These are phyloP conservation scores for Sporothrix brunneoviolacea DNA, from an alignment of 2,329 filamentous ascomycete genomes.

Conservation along the genomic window DNA sequence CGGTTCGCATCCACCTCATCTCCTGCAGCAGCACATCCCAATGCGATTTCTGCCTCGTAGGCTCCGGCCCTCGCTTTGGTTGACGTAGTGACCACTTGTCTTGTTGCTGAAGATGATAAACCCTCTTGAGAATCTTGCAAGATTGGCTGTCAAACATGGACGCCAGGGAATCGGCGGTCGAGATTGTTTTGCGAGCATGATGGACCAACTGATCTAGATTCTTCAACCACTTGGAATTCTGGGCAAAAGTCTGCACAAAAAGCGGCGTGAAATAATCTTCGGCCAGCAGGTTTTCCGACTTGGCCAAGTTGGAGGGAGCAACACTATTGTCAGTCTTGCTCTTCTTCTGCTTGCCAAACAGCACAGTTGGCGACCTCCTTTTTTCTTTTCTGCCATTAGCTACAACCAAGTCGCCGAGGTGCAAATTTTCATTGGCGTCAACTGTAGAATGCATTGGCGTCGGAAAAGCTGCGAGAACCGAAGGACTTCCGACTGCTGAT, in stretches of 20 bases:
- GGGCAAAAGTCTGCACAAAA: conserved; percentile 52
- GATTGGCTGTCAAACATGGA: conserved; percentile 82
- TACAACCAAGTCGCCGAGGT: conserved; percentile 7
- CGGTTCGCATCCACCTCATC: conserved; percentile 97
- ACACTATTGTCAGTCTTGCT: neutral
- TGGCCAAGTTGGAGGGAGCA: conserved; percentile 45
- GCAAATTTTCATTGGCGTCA: conserved; percentile 12
- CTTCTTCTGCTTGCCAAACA: conserved; percentile 42
- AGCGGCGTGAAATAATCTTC: conserved; percentile 60
- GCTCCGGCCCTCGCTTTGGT: conserved; percentile 76
- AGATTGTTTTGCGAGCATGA: conserved; percentile 82
- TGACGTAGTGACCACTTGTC: conserved; percentile 92
- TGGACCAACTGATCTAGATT: conserved; percentile 65
- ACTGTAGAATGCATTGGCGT: conserved; percentile 15
- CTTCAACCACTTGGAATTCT: conserved; percentile 53
- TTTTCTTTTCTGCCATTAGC: conserved; percentile 9
- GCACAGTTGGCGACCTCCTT: conserved; percentile 16
- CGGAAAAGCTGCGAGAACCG: conserved; percentile 7
- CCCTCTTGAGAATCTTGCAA: conserved; percentile 74
- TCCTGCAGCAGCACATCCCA: conserved; percentile 84
- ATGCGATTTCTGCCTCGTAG: conserved; percentile 67
- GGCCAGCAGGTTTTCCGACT: conserved; percentile 38
- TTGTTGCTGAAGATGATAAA: conserved; percentile 84
- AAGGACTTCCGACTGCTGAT: neutral
- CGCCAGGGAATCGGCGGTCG: conserved; percentile 75